Evolutionary conservation across 140 eudicot species (phyloP).

Genomic region (Flaveria floridana): DNA sequence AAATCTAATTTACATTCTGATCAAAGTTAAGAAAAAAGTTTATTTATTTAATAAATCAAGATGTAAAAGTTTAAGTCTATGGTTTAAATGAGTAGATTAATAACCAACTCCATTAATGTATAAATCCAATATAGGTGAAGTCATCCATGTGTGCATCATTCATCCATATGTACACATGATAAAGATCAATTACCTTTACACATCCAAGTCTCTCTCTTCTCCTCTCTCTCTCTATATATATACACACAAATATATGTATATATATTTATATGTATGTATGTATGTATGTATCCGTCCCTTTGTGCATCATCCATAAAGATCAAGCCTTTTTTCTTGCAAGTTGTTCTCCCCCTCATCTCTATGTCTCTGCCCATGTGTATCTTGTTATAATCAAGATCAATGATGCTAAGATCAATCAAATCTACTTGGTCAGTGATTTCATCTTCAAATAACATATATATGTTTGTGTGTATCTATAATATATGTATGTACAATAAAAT

Average conservation of each 20-base stretch:
- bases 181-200: neutral
- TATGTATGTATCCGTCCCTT: neutral
- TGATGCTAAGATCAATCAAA: slow-evolving; percentile 37
- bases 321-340: neutral
- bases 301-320: slow-evolving; percentile 8
- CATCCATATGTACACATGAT: neutral
- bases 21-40: too few species aligned
- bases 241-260: too few species aligned
- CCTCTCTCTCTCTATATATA: too few species aligned
- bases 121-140: slow-evolving; percentile 21
- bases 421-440: slow-evolving; percentile 39
- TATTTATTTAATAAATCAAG: too few species aligned
- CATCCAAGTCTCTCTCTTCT: neutral
- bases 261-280: too few species aligned
- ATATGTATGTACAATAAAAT: neutral
- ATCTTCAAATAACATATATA: neutral
- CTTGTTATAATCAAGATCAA: slow-evolving; percentile 23
- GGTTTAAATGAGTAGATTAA: neutral
- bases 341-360: neutral
- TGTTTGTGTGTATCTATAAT: too few species aligned
- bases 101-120: slow-evolving; percentile 17
- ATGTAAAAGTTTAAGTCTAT: neutral
- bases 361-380: neutral
- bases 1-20: too few species aligned
- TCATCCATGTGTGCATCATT: slow-evolving; percentile 26